Evolutionary conservation across 768 basidiomycete genomes (phyloP), one percentile per base, ranked within the genome.

Genomic region (Leucosporidium yakuticum): DNA sequence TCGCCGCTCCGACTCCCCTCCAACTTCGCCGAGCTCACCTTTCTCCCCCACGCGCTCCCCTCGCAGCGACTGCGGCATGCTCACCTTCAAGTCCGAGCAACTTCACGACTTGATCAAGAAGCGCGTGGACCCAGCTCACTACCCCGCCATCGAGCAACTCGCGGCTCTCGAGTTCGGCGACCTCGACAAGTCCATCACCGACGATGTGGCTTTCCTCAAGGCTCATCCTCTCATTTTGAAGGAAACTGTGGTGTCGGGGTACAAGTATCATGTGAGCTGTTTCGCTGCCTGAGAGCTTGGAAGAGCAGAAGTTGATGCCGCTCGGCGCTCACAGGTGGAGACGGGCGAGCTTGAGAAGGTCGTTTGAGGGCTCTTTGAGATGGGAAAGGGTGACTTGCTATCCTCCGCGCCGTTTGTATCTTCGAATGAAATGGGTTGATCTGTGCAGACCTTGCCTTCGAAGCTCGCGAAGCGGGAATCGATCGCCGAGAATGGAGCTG

Each of bases 1-100:
- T n/a, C n/a, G n/a, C n/a, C n/a, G n/a, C n/a, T n/a, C n/a, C n/a
- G n/a, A n/a, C n/a, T n/a, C n/a, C n/a, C n/a, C n/a, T n/a, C n/a
- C n/a, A n/a, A n/a, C n/a, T n/a, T n/a, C n/a, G n/a, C n/a, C n/a
- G n/a, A n/a, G n/a, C n/a, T n/a, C n/a, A n/a, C n/a, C n/a, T n/a
- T n/a, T n/a, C n/a, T n/a, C n/a, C n/a, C n/a, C n/a, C n/a, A n/a
- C n/a, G n/a, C n/a, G n/a, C n/a, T n/a, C 12, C 34, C 12, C 34
- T 20, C 17, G 63, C 60, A 87, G 85, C 1, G 85, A 82, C 57
- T 88, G 88, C 74, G 88, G 88, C 56, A 88, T 89, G 87, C 79
- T 86, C 57, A 84, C 83, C 0, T 88, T 88, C 79, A 81, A 79
- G 8, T 68, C 76, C 49, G 55, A 60, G 27, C 76, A 83, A 62